phyloP scores from a whole-genome alignment of 345 rosid genomes.

The Mangifera indica region DNA sequence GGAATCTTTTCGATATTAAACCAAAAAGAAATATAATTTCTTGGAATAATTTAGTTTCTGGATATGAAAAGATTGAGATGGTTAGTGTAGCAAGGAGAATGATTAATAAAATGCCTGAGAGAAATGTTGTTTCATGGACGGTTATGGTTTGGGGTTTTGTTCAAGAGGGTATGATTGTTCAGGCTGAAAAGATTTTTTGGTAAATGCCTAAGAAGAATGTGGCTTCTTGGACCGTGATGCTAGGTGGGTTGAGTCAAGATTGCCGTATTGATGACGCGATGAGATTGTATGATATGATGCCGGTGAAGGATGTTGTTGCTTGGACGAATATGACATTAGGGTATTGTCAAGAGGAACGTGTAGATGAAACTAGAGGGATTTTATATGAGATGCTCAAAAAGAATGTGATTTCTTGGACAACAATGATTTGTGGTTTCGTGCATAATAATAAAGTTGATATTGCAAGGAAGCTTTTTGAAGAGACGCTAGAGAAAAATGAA shows the following conservation, averaged over 20 bases:
- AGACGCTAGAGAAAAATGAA: slow-evolving; percentile 79
- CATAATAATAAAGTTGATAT: slow-evolving; percentile 63
- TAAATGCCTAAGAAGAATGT: slow-evolving; percentile 75
- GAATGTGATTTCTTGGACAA: slow-evolving; percentile 80
- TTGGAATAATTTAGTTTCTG: slow-evolving; percentile 70
- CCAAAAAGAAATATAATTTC: slow-evolving; percentile 66
- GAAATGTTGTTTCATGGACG: slow-evolving; percentile 75
- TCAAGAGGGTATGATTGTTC: slow-evolving; percentile 49
- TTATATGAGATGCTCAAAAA: slow-evolving; percentile 65
- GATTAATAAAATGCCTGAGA: slow-evolving; percentile 67
- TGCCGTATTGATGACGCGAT: slow-evolving; percentile 60
- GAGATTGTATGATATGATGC: slow-evolving; percentile 62
- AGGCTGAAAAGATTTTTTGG: slow-evolving; percentile 68
- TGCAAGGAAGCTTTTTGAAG: slow-evolving; percentile 85
- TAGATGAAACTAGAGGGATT: slow-evolving; percentile 62
- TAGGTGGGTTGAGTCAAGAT: slow-evolving; percentile 61
- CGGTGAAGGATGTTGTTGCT: slow-evolving; percentile 69
- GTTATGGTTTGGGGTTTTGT: slow-evolving; percentile 70
- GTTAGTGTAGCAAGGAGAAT: slow-evolving; percentile 45
- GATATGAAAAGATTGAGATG: slow-evolving; percentile 64
- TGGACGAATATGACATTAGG: slow-evolving; percentile 82
- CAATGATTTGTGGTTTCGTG: slow-evolving; percentile 67
- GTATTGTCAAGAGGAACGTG: slow-evolving; percentile 56
- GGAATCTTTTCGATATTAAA: slow-evolving; percentile 54
- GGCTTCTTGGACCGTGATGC: slow-evolving; percentile 83